Percentiles rank a stretch among this genome's conserved stretches.
phyloP scores from a whole-genome alignment of 345 rosid genomes.

The Arabidopsis arenosa region DNA sequence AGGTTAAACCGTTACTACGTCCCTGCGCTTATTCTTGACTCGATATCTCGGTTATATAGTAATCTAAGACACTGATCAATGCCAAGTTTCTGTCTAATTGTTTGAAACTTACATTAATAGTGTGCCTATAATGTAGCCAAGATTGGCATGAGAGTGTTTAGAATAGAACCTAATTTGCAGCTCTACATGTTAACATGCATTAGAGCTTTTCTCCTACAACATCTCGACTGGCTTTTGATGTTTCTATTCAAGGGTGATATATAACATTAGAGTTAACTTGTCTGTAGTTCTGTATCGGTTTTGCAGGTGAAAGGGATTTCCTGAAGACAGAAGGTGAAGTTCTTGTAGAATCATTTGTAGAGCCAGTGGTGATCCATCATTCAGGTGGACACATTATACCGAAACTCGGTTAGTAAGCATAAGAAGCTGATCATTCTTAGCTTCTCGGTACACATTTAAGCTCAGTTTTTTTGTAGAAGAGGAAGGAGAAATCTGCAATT shows the following conservation, averaged over 20 bases:
- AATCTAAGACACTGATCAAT: background rate
- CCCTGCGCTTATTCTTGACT: background rate
- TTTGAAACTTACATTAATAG: background rate
- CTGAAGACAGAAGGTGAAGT: conserved; percentile 46
- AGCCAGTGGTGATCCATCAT: conserved; percentile 65
- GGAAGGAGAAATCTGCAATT: background rate
- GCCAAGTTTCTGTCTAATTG: background rate
- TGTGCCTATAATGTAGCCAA: conserved; percentile 16
- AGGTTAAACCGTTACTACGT: conserved; percentile 45
- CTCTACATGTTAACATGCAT: conserved; percentile 1
- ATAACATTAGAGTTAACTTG: background rate
- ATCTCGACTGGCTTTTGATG: background rate
- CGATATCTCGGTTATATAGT: background rate
- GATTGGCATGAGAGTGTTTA: conserved; percentile 1
- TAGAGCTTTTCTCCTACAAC: conserved; percentile 7
- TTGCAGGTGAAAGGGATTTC: conserved; percentile 61
- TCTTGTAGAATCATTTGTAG: conserved; percentile 52
- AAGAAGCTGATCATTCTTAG: background rate
- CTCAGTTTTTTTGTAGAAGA: background rate
- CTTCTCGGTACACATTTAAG: background rate
- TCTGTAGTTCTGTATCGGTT: conserved; percentile 7
- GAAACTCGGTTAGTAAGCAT: conserved; percentile 50
- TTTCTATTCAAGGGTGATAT: background rate
- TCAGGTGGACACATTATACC: conserved; percentile 56
- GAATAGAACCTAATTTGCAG: background rate